phyloP scores from a whole-genome alignment of 208 protist genomes.

The Acanthamoeba rhysodes region DNA sequence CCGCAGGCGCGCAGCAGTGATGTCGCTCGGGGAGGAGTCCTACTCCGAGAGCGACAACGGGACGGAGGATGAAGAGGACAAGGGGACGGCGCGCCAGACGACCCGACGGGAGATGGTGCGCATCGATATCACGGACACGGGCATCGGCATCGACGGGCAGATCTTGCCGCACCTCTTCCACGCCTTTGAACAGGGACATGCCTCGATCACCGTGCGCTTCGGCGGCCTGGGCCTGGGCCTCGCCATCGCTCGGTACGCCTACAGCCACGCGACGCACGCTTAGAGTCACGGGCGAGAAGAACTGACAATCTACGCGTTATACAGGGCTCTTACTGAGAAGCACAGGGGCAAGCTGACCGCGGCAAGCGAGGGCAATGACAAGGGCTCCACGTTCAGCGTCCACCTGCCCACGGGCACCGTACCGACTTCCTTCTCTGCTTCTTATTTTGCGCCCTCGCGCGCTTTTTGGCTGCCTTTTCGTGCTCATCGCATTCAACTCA shows the following conservation, averaged over 20 bases:
- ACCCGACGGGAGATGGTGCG: not conserved
- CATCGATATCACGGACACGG: conserved; percentile 56
- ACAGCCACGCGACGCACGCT: no score
- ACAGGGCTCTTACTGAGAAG: conserved; percentile 41
- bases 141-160: conserved; percentile 29
- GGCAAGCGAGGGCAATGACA: conserved; percentile 53
- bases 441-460: not conserved
- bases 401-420: not conserved
- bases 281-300: no score
- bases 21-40: not conserved
- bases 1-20: not conserved
- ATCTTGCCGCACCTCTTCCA: conserved; percentile 39
- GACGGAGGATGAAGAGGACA: not conserved
- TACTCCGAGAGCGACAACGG: not conserved
- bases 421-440: not conserved
- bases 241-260: conserved; percentile 56
- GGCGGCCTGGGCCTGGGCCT: conserved; percentile 49
- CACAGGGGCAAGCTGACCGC: not conserved
- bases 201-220: conserved; percentile 55
- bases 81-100: not conserved
- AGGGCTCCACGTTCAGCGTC: conserved; percentile 16
- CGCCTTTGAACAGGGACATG: conserved; percentile 37
- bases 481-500: no score
- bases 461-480: no score
- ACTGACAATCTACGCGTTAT: no score